phyloP scores from a whole-genome alignment of 345 rosid species.

The Syzygium aqueum region DNA sequence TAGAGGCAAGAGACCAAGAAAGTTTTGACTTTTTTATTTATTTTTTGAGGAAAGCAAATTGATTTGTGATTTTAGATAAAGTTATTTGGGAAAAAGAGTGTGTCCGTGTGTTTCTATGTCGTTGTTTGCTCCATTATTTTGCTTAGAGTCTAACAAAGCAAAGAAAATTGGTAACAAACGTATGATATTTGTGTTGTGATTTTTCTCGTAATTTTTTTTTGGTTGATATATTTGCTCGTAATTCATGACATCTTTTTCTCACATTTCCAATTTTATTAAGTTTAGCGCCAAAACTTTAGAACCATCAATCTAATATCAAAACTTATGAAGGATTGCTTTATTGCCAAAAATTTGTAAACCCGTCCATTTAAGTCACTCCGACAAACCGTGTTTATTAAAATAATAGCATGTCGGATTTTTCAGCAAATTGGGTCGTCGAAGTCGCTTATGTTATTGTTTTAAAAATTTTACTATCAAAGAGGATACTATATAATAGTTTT shows the following conservation, averaged over 20 bases:
- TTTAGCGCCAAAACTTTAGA: neutral
- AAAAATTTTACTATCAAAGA: neutral
- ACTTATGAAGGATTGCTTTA: neutral
- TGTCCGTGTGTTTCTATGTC: neutral
- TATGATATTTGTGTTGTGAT: neutral
- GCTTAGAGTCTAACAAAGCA: neutral
- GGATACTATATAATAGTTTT: neutral
- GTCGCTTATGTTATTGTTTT: neutral
- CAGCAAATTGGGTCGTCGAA: neutral
- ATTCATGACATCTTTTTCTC: neutral
- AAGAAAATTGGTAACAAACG: neutral
- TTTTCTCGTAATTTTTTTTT: neutral
- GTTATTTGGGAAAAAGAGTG: neutral
- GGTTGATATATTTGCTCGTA: neutral
- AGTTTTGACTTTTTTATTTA: neutral
- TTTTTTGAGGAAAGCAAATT: neutral
- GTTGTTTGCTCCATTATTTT: neutral
- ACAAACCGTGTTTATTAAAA: neutral
- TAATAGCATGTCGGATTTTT: neutral
- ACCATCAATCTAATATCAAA: neutral
- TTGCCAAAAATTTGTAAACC: neutral
- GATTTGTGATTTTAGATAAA: neutral
- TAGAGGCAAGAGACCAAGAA: neutral
- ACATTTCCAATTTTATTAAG: neutral
- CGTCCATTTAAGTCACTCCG: neutral